These are phyloP conservation scores for Metschnikowia cubensis DNA, from an alignment of 805 yeast genomes.

Conservation along the genomic window DNA sequence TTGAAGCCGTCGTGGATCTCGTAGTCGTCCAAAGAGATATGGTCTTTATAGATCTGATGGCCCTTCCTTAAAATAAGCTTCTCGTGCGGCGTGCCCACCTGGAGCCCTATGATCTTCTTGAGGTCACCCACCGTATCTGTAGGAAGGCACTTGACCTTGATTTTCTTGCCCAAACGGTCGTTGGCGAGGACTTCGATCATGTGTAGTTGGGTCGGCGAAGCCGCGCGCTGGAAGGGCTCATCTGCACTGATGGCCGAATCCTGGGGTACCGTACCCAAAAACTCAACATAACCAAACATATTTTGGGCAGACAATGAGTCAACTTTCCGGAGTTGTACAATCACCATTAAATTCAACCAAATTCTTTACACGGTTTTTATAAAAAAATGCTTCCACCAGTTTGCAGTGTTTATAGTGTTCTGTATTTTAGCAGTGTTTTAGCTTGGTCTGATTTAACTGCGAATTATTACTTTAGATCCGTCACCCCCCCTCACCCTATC, in stretches of 20 bases:
- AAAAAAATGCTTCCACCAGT: too few relatives aligned
- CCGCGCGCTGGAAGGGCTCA: background rate
- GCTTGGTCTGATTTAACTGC: too few relatives aligned
- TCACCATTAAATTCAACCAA: too few relatives aligned
- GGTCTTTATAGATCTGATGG: slow-evolving; percentile 78
- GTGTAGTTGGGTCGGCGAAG: background rate
- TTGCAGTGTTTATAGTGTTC: too few relatives aligned
- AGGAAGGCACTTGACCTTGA: slow-evolving; percentile 80
- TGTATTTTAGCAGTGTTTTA: too few relatives aligned
- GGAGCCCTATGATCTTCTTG: slow-evolving; percentile 77
- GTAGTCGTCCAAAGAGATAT: slow-evolving; percentile 88
- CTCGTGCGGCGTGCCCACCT: slow-evolving; percentile 70
- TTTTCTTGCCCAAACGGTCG: slow-evolving; percentile 77
- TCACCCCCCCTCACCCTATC: too few relatives aligned
- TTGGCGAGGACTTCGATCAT: slow-evolving; percentile 44
- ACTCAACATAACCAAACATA: too few relatives aligned
- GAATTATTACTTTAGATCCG: too few relatives aligned
- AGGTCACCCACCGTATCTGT: slow-evolving; percentile 88
- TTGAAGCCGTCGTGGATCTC: slow-evolving; percentile 89
- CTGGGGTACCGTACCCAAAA: background rate
- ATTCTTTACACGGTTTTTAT: too few relatives aligned
- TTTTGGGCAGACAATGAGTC: too few relatives aligned
- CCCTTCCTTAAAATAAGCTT: slow-evolving; percentile 78
- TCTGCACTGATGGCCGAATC: background rate
- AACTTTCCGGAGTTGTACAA: too few relatives aligned